Conservation (phyloP, 2,329 filamentous ascomycete genomes). For the Neonectria magnoliae region DNA sequence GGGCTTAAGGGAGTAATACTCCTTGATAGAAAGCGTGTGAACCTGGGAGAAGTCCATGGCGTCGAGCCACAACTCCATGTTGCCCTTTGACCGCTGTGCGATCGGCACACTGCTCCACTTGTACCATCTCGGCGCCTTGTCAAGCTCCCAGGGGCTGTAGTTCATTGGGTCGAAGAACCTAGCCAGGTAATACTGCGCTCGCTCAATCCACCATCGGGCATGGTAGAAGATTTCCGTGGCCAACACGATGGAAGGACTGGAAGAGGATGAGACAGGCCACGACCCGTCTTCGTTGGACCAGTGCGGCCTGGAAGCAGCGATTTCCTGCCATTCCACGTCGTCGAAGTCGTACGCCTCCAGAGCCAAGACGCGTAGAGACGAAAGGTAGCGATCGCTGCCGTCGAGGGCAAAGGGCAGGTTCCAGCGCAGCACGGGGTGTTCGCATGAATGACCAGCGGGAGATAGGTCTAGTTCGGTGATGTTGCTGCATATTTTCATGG, state of each 20-base stretch:
- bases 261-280: too few relatives aligned
- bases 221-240: too few relatives aligned
- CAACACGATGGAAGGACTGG: too few relatives aligned
- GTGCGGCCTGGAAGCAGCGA: not conserved
- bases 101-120: not conserved
- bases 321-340: not conserved
- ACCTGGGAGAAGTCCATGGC: conserved; percentile 32
- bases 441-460: not conserved
- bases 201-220: too few relatives aligned
- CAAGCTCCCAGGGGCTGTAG: too few relatives aligned
- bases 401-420: conserved; percentile 18
- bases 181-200: too few relatives aligned
- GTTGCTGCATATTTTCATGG: conserved; percentile 15
- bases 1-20: not conserved
- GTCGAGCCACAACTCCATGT: conserved; percentile 27
- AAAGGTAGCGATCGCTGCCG: conserved; percentile 26
- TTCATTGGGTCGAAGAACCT: too few relatives aligned
- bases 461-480: conserved; percentile 12
- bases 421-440: not conserved
- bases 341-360: conserved; percentile 15
- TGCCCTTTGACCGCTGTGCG: conserved; percentile 15
- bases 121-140: too few relatives aligned
- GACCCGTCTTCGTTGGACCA: conserved; percentile 8
- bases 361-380: not conserved
- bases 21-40: conserved; percentile 12